A percentile compares a stretch with the other conserved stretches of the same genome.
Conservation (phyloP, 441 rosid genomes). For the Jatropha podagrica region DNA sequence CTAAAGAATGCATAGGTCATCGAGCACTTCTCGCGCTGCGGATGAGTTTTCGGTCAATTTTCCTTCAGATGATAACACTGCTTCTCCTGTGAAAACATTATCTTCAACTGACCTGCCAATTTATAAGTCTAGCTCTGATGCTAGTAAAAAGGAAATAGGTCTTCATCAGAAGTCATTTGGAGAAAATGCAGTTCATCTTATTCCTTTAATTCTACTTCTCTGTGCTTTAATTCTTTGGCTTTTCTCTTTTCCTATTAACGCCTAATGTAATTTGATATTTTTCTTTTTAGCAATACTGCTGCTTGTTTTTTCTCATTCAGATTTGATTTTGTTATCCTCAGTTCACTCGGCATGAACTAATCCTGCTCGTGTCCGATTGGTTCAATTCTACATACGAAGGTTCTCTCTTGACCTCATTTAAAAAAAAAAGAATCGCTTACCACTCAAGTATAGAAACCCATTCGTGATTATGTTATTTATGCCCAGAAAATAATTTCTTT, state of each 20-base stretch:
- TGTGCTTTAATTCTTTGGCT: slow-evolving; percentile 68
- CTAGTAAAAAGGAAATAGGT: slow-evolving; percentile 49
- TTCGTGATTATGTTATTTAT: too few species aligned
- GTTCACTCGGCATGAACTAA: too few species aligned
- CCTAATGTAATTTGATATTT: not conserved
- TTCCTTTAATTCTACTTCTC: slow-evolving; percentile 56
- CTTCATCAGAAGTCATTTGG: slow-evolving; percentile 35
- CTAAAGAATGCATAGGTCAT: slow-evolving; percentile 46
- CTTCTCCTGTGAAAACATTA: slow-evolving; percentile 17
- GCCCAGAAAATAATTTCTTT: too few species aligned
- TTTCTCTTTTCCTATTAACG: slow-evolving; percentile 37
- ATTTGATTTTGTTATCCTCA: too few species aligned
- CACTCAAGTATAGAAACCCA: too few species aligned
- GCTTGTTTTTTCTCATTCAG: too few species aligned
- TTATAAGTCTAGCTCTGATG: slow-evolving; percentile 26
- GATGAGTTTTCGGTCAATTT: slow-evolving; percentile 46
- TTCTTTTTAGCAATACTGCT: not conserved
- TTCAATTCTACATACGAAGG: too few species aligned
- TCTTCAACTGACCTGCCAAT: slow-evolving; percentile 30
- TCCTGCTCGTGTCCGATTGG: too few species aligned
- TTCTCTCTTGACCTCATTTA: too few species aligned
- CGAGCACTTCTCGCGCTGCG: slow-evolving; percentile 35
- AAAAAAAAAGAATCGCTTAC: too few species aligned
- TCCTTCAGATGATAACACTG: slow-evolving; percentile 16
- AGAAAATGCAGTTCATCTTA: slow-evolving; percentile 54